Conservation (phyloP, 148 eudicot genomes). For the Euryodendron excelsum region DNA sequence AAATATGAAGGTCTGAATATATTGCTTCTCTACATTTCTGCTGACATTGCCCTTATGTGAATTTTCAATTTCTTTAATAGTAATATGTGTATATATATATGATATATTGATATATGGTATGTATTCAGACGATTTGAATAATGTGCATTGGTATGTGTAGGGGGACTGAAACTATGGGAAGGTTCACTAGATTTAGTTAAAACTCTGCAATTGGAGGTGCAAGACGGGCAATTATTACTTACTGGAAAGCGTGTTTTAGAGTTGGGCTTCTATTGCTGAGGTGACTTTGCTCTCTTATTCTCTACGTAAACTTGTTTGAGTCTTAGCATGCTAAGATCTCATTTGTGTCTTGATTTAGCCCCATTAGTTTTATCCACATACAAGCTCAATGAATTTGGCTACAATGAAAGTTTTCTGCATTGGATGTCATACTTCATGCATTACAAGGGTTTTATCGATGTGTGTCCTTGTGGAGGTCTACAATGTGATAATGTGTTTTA, state of each 20-base stretch:
- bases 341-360: not conserved
- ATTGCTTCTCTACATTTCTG: not conserved
- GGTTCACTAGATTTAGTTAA: constrained; percentile 86
- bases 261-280: constrained; percentile 56
- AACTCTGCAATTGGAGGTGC: constrained; percentile 60
- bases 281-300: constrained; percentile 22
- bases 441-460: not conserved
- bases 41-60: not conserved
- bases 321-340: not conserved
- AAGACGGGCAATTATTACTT: constrained; percentile 49
- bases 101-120: too few relatives aligned
- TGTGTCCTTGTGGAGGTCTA: not conserved
- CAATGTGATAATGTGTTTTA: not conserved
- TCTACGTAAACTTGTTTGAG: not conserved
- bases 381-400: not conserved
- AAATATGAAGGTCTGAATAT: constrained; percentile 85
- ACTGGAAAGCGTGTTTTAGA: constrained; percentile 81
- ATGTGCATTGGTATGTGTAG: constrained; percentile 33
- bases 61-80: not conserved
- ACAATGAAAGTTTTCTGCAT: not conserved
- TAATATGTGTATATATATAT: not conserved
- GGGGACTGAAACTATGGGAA: constrained; percentile 96
- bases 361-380: too few relatives aligned
- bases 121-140: not conserved
- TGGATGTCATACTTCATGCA: not conserved